These are phyloP conservation scores for Halenospora varia DNA, from an alignment of 495 filamentous ascomycete species.

Conservation along the genomic window DNA sequence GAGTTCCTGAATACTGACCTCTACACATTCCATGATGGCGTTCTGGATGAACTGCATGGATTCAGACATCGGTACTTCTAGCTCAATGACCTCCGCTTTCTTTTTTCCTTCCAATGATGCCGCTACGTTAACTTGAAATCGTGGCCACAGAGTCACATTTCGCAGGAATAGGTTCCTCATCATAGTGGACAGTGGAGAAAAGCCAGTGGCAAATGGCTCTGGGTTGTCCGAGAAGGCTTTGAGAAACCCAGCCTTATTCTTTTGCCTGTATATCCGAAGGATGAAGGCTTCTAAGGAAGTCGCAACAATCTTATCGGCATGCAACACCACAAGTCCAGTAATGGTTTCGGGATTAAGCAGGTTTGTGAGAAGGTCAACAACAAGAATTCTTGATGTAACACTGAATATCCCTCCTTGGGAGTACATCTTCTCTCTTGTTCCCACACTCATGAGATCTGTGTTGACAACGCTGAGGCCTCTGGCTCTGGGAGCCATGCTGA, in stretches of 20 bases:
- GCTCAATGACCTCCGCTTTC: slow-evolving; percentile 94
- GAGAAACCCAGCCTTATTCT: slow-evolving; percentile 88
- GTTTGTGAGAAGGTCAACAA: slow-evolving; percentile 85
- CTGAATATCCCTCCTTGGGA: slow-evolving; percentile 85
- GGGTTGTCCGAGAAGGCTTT: slow-evolving; percentile 96
- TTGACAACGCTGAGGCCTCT: slow-evolving; percentile 88
- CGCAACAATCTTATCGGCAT: slow-evolving; percentile 83
- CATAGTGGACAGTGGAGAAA: slow-evolving; percentile 85
- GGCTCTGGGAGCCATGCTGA: slow-evolving; percentile 65
- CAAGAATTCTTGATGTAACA: slow-evolving; percentile 91
- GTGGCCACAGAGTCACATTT: slow-evolving; percentile 85
- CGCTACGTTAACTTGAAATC: slow-evolving; percentile 89
- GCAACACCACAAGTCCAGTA: slow-evolving; percentile 82
- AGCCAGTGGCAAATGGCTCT: slow-evolving; percentile 86
- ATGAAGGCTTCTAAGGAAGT: slow-evolving; percentile 95
- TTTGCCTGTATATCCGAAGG: slow-evolving; percentile 85
- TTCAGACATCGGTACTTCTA: slow-evolving; percentile 96
- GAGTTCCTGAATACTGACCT: slow-evolving; percentile 86
- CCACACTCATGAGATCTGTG: slow-evolving; percentile 86
- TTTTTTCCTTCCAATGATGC: slow-evolving; percentile 86
- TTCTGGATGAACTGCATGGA: slow-evolving; percentile 90
- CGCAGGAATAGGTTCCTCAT: slow-evolving; percentile 89
- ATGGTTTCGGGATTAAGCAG: slow-evolving; percentile 80
- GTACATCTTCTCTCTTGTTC: slow-evolving; percentile 86
- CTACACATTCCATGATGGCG: slow-evolving; percentile 93